Evolutionary conservation across 805 yeast genomes (phyloP).

Genomic region (Saccharomyces eubayanus): DNA sequence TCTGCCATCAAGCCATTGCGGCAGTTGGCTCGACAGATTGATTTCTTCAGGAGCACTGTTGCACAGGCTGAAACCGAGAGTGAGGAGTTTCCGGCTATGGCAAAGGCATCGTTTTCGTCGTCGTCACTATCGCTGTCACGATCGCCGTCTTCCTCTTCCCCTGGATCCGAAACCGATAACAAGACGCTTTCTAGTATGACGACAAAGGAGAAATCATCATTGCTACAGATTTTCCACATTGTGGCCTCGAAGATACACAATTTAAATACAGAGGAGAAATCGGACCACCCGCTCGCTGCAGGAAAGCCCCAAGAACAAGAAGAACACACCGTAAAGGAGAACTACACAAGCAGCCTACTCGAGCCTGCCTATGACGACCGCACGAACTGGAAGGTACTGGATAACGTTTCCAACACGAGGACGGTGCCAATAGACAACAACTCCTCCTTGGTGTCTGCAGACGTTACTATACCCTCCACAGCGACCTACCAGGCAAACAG

Average conservation of each 20-base stretch:
- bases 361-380: neutral
- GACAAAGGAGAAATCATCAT: neutral
- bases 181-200: neutral
- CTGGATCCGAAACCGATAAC: neutral
- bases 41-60: slow-evolving; percentile 5
- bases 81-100: neutral
- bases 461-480: neutral
- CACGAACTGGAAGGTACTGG: slow-evolving; percentile 6
- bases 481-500: neutral
- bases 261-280: slow-evolving; percentile 5
- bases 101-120: neutral
- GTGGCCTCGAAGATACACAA: slow-evolving; percentile 5
- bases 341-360: neutral
- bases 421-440: slow-evolving; percentile 18
- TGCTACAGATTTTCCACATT: neutral
- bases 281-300: neutral
- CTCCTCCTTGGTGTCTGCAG: slow-evolving; percentile 2
- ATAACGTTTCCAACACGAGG: slow-evolving; percentile 19
- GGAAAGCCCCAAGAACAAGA: neutral
- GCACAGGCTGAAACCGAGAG: neutral
- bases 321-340: neutral
- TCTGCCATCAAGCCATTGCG: slow-evolving; percentile 32
- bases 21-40: slow-evolving; percentile 21
- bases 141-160: neutral
- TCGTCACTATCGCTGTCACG: neutral